phyloP scores from a whole-genome alignment of 2,329 filamentous ascomycete species.

The Fusarium siculi region DNA sequence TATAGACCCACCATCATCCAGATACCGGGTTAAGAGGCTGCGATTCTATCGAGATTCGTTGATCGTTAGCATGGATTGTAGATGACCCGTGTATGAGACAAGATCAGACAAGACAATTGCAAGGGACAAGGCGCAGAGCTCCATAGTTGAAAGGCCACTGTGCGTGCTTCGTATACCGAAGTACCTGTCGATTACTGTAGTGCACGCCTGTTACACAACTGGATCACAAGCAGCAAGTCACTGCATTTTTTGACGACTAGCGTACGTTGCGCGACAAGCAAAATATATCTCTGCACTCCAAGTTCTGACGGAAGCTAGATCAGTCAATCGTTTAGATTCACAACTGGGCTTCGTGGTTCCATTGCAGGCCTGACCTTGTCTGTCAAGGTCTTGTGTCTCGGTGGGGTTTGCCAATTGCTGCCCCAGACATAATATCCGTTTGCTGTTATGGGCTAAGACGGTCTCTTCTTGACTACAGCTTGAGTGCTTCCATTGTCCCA shows the following conservation, averaged over 20 bases:
- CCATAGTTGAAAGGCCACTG: background rate
- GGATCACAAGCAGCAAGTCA: conserved; percentile 11
- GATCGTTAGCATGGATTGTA: conserved; percentile 16
- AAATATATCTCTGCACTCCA: conserved; percentile 9
- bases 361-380: conserved; percentile 36
- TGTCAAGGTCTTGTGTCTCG: conserved; percentile 24
- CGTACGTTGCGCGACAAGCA: conserved; percentile 32
- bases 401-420: conserved; percentile 3
- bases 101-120: conserved; percentile 17
- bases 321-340: background rate
- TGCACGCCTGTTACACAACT: conserved; percentile 31
- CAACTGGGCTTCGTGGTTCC: conserved; percentile 11
- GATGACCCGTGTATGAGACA: background rate
- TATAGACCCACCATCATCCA: conserved; percentile 11
- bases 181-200: background rate
- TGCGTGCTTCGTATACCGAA: background rate
- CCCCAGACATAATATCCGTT: conserved; percentile 24
- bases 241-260: conserved; percentile 34
- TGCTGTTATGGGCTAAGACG: conserved; percentile 6
- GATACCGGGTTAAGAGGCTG: conserved; percentile 15
- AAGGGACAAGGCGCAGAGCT: background rate
- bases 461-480: conserved; percentile 6
- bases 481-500: conserved; percentile 12
- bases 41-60: background rate
- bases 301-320: conserved; percentile 3